Conservation (phyloP, 495 filamentous ascomycete genomes). For the Beverwykella pulmonaria region DNA sequence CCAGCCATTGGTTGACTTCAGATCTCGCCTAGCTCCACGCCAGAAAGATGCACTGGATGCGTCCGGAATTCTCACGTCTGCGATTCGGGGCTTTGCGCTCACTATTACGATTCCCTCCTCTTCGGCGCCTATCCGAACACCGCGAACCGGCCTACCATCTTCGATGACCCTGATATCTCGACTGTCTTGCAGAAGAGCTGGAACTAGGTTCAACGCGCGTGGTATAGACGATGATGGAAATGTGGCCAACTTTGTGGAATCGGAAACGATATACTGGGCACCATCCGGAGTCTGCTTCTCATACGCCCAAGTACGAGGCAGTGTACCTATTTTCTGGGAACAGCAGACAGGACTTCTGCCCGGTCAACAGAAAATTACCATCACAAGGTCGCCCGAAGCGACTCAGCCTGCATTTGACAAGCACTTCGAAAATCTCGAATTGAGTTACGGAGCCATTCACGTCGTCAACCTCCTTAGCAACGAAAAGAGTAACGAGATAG, state of each 20-base stretch:
- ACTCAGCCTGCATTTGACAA: conserved; percentile 94
- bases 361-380: conserved; percentile 89
- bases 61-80: conserved; percentile 87
- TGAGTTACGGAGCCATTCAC: conserved; percentile 86
- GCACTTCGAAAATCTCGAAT: conserved; percentile 81
- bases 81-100: conserved; percentile 87
- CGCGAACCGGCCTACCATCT: conserved; percentile 71
- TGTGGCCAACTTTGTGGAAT: conserved; percentile 89
- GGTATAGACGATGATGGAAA: conserved; percentile 98
- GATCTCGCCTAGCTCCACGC: conserved; percentile 70
- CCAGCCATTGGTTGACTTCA: conserved; percentile 82
- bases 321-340: conserved; percentile 96
- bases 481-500: conserved; percentile 78
- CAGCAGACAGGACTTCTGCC: conserved; percentile 85
- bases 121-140: conserved; percentile 52
- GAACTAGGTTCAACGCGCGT: conserved; percentile 92
- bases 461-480: conserved; percentile 90
- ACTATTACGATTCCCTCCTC: conserved; percentile 80
- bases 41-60: conserved; percentile 77
- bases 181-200: conserved; percentile 86
- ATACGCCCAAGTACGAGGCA: conserved; percentile 89
- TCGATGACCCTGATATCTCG: conserved; percentile 87
- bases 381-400: conserved; percentile 86
- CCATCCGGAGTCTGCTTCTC: conserved; percentile 80
- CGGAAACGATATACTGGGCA: conserved; percentile 72